Conservation (phyloP, 441 rosid species). For the Populus tomentosa region DNA sequence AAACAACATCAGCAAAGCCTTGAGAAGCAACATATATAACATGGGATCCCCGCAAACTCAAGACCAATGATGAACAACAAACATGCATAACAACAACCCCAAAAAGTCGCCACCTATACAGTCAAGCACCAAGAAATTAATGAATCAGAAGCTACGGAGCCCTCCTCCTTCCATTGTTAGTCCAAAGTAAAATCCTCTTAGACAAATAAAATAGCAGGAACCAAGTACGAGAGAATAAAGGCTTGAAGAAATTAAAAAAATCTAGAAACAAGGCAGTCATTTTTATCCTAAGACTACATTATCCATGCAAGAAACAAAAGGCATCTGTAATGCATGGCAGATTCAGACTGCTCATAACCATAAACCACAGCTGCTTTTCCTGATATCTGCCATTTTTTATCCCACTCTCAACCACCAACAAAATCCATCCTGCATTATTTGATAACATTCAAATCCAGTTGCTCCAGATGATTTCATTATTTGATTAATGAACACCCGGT, state of each 20-base stretch:
- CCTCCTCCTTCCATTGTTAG: too few species aligned
- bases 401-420: background rate
- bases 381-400: background rate
- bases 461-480: conserved; percentile 1
- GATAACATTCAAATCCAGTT: background rate
- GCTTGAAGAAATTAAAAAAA: background rate
- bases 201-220: background rate
- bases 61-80: too few species aligned
- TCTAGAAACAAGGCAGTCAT: background rate
- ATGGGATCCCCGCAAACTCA: too few species aligned
- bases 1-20: too few species aligned
- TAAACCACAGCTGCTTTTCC: background rate
- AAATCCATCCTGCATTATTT: background rate
- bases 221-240: background rate
- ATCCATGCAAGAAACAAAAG: background rate
- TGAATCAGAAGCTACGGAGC: too few species aligned
- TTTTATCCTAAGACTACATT: background rate
- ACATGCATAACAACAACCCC: too few species aligned
- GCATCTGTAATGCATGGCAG: background rate
- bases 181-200: background rate
- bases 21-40: too few species aligned
- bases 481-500: background rate
- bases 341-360: background rate
- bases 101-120: too few species aligned
- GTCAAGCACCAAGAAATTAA: too few species aligned